Conservation (phyloP, 345 rosid species). For the Lumnitzera racemosa region DNA sequence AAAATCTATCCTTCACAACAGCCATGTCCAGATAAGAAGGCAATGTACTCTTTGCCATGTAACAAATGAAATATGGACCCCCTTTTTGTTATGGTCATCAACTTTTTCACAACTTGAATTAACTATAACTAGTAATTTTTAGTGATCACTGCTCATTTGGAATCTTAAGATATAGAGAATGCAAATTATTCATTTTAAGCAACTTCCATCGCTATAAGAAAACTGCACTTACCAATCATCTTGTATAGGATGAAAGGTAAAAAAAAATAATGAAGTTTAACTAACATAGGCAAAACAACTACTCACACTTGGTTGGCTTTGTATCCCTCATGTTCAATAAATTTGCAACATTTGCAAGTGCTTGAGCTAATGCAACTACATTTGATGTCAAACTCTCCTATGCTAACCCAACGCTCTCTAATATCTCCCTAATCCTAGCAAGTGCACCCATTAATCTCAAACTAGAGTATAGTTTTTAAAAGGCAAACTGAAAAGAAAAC, state of each 20-base stretch:
- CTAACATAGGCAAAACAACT: background rate
- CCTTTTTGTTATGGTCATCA: too few species aligned
- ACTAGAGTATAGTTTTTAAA: background rate
- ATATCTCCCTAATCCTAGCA: conserved; percentile 42
- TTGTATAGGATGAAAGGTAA: background rate
- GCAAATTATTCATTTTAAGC: too few species aligned
- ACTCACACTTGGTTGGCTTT: conserved; percentile 68
- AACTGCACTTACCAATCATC: conserved; percentile 28
- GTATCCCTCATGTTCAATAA: conserved; percentile 91
- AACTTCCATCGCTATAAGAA: conserved; percentile 72
- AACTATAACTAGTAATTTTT: too few species aligned
- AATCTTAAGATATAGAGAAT: too few species aligned
- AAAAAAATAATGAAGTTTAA: background rate
- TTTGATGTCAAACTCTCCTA: conserved; percentile 32
- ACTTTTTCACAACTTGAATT: too few species aligned
- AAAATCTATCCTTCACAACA: too few species aligned
- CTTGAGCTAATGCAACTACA: conserved; percentile 79
- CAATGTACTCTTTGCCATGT: too few species aligned
- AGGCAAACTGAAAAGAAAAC: background rate
- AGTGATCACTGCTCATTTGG: background rate
- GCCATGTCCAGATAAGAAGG: too few species aligned
- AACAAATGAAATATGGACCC: too few species aligned
- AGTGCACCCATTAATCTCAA: conserved; percentile 37
- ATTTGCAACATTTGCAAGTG: conserved; percentile 86
- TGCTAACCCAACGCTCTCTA: too few species aligned